phyloP scores from a whole-genome alignment of 1,139 yeast genomes.

The Scheffersomyces segobiensis region DNA sequence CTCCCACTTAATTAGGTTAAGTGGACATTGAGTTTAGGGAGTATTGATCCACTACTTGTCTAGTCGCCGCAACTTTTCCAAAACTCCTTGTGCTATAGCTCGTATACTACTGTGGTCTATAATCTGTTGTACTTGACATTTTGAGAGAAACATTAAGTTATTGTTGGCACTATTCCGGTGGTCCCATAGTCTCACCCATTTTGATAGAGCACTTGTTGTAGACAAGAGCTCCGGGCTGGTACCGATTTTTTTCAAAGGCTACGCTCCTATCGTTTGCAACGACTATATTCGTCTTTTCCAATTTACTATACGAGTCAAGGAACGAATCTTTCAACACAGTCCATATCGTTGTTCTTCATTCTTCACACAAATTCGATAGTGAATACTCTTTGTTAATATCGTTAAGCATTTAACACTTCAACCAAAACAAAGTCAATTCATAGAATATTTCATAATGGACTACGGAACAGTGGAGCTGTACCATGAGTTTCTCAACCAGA shows the following conservation, averaged over 20 bases:
- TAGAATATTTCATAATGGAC: constrained; percentile 5
- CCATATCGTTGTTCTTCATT: too few relatives aligned
- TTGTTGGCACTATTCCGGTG: not conserved
- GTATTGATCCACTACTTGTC: not conserved
- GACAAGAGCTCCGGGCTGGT: not conserved
- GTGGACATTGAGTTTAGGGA: not conserved
- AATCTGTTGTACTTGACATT: not conserved
- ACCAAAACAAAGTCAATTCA: not conserved
- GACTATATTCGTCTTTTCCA: not conserved
- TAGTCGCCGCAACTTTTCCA: not conserved
- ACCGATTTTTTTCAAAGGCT: too few relatives aligned
- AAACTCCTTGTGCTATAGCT: not conserved
- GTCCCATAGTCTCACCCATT: not conserved
- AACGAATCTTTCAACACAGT: not conserved
- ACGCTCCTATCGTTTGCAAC: not conserved
- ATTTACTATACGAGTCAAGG: not conserved
- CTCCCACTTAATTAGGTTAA: not conserved
- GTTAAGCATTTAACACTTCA: not conserved
- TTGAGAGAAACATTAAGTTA: not conserved
- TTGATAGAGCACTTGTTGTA: not conserved
- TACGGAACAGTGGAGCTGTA: constrained; percentile 26
- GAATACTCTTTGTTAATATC: not conserved
- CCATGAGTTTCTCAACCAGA: constrained; percentile 31
- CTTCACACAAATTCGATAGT: too few relatives aligned
- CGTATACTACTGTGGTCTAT: not conserved